Conservation (phyloP, 169 alveolate species). For the Cryptosporidium tyzzeri region DNA sequence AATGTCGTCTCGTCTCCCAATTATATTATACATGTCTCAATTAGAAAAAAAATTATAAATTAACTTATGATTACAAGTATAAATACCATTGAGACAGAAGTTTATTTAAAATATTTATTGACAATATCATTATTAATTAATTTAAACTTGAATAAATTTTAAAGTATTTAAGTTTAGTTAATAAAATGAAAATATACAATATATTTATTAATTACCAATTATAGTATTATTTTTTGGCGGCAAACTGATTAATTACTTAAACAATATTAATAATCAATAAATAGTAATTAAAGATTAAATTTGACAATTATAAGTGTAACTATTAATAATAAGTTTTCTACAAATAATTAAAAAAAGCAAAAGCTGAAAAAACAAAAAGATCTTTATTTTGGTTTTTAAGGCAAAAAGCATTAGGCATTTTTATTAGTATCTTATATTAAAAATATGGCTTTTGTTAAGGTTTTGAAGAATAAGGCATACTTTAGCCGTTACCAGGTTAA, state of each 20-base stretch:
- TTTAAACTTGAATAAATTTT: not conserved
- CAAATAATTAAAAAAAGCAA: conserved; percentile 7
- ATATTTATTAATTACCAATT: not conserved
- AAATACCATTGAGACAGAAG: conserved; percentile 1
- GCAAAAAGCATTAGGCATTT: conserved; percentile 33
- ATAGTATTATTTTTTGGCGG: not conserved
- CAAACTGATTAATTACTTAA: not conserved
- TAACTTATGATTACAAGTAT: not conserved
- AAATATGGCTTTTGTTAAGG: conserved; percentile 97
- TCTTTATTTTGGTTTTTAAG: conserved; percentile 23
- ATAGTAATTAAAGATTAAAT: conserved; percentile 1
- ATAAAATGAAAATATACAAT: not conserved
- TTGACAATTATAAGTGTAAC: not conserved
- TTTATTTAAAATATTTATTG: not conserved
- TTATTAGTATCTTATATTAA: conserved; percentile 34
- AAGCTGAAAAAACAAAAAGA: not conserved
- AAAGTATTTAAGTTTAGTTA: too few species aligned
- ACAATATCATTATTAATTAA: not conserved
- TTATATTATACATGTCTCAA: conserved; percentile 9
- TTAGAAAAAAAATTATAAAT: not conserved
- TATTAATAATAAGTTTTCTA: not conserved
- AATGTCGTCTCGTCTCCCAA: conserved; percentile 11
- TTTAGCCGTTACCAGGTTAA: conserved; percentile 99
- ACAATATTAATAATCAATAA: conserved; percentile 2
- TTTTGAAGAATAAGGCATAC: conserved; percentile 97